These are phyloP conservation scores for Daedalea quercina DNA, from an alignment of 768 basidiomycete species.

Conservation along the genomic window DNA sequence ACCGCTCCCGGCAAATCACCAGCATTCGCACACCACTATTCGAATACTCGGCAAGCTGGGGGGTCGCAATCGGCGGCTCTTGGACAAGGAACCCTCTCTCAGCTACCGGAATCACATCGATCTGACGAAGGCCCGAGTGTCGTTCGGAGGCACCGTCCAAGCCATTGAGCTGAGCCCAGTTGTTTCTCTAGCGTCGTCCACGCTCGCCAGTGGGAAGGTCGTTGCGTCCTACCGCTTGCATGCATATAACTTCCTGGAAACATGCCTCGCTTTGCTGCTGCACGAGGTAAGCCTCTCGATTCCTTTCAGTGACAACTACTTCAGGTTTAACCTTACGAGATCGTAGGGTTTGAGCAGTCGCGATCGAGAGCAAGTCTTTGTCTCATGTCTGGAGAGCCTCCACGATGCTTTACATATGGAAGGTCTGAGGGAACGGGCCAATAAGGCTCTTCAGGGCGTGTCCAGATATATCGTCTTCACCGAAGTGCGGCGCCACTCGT, in stretches of 20 bases:
- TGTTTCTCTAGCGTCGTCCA: conserved; percentile 55
- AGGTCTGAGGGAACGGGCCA: conserved; percentile 65
- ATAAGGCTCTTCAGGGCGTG: conserved; percentile 61
- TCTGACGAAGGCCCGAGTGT: conserved; percentile 62
- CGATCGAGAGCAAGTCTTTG: conserved; percentile 71
- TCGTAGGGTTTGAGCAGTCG: conserved; percentile 62
- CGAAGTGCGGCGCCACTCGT: conserved; percentile 60
- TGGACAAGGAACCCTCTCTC: conserved; percentile 74
- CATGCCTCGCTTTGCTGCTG: conserved; percentile 61
- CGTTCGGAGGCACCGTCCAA: conserved; percentile 63
- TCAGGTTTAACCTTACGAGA: neutral
- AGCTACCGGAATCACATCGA: conserved; percentile 66
- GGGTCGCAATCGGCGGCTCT: conserved; percentile 82
- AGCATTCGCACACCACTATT: conserved; percentile 89
- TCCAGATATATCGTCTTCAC: conserved; percentile 65
- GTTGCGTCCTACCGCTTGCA: conserved; percentile 40
- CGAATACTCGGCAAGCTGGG: conserved; percentile 96
- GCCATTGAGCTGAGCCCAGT: conserved; percentile 63
- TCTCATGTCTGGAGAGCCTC: conserved; percentile 63
- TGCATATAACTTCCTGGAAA: conserved; percentile 67
- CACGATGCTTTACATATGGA: conserved; percentile 69
- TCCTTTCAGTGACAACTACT: neutral
- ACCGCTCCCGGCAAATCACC: conserved; percentile 83
- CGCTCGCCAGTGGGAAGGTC: conserved; percentile 34
- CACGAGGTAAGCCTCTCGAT: conserved; percentile 50